Conservation (phyloP, 1,284 basidiomycete genomes). For the Sutorius eximius region DNA sequence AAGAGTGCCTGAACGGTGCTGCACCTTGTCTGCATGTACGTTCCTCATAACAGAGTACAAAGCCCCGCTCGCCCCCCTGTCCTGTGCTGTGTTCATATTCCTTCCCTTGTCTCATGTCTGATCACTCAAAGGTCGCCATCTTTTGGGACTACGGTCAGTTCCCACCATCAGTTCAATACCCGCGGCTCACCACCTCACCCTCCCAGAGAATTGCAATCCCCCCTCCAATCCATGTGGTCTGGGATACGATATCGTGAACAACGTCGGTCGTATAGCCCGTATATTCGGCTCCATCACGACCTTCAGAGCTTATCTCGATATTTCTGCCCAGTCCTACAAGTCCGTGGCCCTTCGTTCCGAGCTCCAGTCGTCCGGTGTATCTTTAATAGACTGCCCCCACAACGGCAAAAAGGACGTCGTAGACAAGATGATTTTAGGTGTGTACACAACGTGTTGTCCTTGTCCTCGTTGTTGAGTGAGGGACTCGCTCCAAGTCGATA, state of each 20-base stretch:
- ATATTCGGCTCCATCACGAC: slow-evolving; percentile 45
- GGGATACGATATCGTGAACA: slow-evolving; percentile 46
- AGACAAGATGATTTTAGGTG: slow-evolving; percentile 42
- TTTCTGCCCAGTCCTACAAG: slow-evolving; percentile 35
- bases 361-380: slow-evolving; percentile 59
- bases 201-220: slow-evolving; percentile 55
- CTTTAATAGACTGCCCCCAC: slow-evolving; percentile 57
- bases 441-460: slow-evolving; percentile 7
- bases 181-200: slow-evolving; percentile 1
- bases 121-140: slow-evolving; percentile 46
- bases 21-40: slow-evolving; percentile 18
- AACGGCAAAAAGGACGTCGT: slow-evolving; percentile 51
- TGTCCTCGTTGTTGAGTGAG: slow-evolving; percentile 11
- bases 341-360: slow-evolving; percentile 47
- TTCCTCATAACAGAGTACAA: slow-evolving; percentile 25
- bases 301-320: slow-evolving; percentile 55
- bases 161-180: background rate
- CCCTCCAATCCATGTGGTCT: slow-evolving; percentile 42
- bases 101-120: slow-evolving; percentile 30
- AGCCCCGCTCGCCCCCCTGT: slow-evolving; percentile 1
- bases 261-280: slow-evolving; percentile 43
- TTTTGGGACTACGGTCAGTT: slow-evolving; percentile 64
- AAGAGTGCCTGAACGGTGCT: slow-evolving; percentile 13
- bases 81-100: slow-evolving; percentile 10
- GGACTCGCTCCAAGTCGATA: slow-evolving; percentile 40